Evolutionary conservation across 1,284 basidiomycete genomes (phyloP).

Genomic region (Cryptococcus amylolentus): DNA sequence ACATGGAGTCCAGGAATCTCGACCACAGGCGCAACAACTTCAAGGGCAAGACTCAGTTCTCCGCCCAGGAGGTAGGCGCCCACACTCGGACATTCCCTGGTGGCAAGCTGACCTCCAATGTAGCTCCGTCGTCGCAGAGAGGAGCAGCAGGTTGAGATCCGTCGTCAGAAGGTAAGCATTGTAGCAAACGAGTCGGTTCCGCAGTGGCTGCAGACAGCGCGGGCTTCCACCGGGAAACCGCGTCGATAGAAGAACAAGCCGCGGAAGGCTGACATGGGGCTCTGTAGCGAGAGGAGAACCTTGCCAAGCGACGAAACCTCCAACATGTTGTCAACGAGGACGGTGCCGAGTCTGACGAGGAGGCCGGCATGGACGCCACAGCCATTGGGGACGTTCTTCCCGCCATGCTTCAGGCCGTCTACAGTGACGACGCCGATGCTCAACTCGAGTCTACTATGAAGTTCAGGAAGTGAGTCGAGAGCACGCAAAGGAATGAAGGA

Average conservation of each 20-base stretch:
- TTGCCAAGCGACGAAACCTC: conserved; percentile 92
- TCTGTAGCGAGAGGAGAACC: conserved; percentile 77
- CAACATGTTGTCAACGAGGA: conserved; percentile 61
- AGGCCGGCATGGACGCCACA: conserved; percentile 53
- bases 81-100: background rate
- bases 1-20: conserved; percentile 45
- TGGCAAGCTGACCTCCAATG: conserved; percentile 9
- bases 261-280: background rate
- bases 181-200: too few relatives aligned
- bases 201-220: too few relatives aligned
- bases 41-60: conserved; percentile 51
- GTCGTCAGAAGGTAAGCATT: conserved; percentile 69
- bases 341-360: conserved; percentile 73
- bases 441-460: conserved; percentile 92
- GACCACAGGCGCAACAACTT: conserved; percentile 50
- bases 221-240: too few relatives aligned
- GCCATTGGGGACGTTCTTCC: conserved; percentile 56
- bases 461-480: conserved; percentile 72
- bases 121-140: conserved; percentile 84
- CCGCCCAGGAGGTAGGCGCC: conserved; percentile 47
- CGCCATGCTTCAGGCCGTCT: conserved; percentile 84
- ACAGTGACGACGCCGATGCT: conserved; percentile 83
- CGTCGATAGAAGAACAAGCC: too few relatives aligned
- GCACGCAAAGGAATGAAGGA: background rate
- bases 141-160: conserved; percentile 96